phyloP scores from a whole-genome alignment of 441 rosid species.

The Pelargonium fulgidum region DNA sequence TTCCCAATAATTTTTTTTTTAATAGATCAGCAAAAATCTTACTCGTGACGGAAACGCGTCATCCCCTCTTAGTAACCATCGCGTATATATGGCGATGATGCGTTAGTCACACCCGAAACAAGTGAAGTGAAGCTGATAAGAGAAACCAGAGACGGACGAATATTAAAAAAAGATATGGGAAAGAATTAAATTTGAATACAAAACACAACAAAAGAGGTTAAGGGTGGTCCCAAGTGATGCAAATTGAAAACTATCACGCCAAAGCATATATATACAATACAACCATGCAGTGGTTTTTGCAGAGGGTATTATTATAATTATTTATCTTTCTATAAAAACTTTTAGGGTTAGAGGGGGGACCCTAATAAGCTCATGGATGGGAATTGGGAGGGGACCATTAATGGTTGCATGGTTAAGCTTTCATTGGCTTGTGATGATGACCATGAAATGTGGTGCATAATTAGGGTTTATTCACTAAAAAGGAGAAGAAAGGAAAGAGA shows the following conservation, averaged over 20 bases:
- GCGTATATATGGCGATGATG: too few relatives aligned
- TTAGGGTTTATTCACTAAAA: conserved; percentile 3
- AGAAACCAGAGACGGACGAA: neutral
- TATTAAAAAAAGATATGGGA: neutral
- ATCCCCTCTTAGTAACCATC: neutral
- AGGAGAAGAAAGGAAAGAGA: neutral
- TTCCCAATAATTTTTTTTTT: too few relatives aligned
- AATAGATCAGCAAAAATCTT: too few relatives aligned
- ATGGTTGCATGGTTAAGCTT: neutral
- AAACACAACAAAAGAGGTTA: neutral
- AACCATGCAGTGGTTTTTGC: too few relatives aligned
- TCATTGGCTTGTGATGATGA: neutral
- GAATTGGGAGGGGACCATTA: conserved; percentile 1
- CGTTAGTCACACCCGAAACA: too few relatives aligned
- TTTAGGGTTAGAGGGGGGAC: too few relatives aligned
- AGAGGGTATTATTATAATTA: too few relatives aligned
- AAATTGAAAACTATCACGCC: neutral
- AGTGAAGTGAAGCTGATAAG: neutral
- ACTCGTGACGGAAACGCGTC: too few relatives aligned
- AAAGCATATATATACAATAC: neutral
- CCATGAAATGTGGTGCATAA: neutral
- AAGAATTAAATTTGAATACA: neutral
- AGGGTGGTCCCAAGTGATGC: conserved; percentile 4
- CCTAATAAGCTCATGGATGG: neutral
- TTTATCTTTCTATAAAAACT: too few relatives aligned